Evolutionary conservation across 208 protist species (phyloP), one percentile per base, ranked within the genome.

Genomic region (Trypanosoma rangeli): DNA sequence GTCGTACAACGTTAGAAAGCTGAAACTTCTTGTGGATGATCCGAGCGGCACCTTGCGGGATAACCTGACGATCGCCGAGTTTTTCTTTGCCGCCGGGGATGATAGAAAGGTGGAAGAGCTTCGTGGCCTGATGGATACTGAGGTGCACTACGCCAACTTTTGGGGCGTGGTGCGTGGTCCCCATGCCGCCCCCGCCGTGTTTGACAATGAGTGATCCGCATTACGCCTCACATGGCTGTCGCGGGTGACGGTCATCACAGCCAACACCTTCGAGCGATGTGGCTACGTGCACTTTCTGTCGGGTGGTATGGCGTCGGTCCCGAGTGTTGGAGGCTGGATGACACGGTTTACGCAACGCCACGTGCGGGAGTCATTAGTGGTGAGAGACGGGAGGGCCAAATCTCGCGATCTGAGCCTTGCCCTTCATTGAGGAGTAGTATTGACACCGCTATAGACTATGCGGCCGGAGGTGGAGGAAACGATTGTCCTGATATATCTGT

Each of bases 1-100:
- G 87, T 84, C 90, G 28, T 95, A 95, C 76, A 92, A 76, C 69
- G 49, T 58, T 0, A 77, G 73, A 0, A 95, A 93, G 65, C 79
- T 95, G 59, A 84, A 76, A 49, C 91, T 87, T 67, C 87, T 93
- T 46, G 77, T 94, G 37, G 90, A 95, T 50, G 86, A 95, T 70
- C 56, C 78, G 0, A 79, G 85, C 69, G 86, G 87, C 10, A 72
- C 60, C 55, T 74, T 95, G 55, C 79, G 70, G 16, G 56, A 60
- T 13, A 90, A 92, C 70, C 50, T 71, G 31, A 57, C 60, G 37
- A 73, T 78, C 22, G 85, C 79, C 5, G 68, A 90, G 37, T 65
- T 72, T 52, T 95, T 95, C 44, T 83, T 80, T 55, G 74, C 89
- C 35, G 85, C 87, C 20, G 87, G 92, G 68, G 85, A 92, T 73